Base-by-base conservation (phyloP, 2,329 filamentous ascomycete species). In the Colletotrichum orbiculare region DNA sequence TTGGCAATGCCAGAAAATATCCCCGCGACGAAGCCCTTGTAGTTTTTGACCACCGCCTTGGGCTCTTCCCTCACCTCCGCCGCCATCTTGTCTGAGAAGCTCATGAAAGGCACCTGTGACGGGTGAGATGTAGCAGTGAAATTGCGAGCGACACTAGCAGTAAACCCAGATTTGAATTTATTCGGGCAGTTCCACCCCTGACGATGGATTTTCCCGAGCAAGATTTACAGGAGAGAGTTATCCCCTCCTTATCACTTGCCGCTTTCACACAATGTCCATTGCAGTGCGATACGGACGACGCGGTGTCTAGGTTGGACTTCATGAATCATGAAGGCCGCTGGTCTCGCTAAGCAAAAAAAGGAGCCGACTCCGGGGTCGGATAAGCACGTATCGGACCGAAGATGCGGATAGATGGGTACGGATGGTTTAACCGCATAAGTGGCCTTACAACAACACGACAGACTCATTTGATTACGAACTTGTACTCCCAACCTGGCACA, bases 21-120 rank as follows among this genome's bases (percentile, higher is more conserved):
- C n/a, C 96, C 96, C 1, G 93, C 96, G 35, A 97, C 93, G 75
- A 98, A 99, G n/a, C 95, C 96, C 73, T 93, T 94, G 83, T 97
- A 98, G 75, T 92, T 90, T 70, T 82, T 86, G 71, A 68, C 64
- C 25, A 68, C 71, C 56, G 71, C 68, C 61, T 71, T 72, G 74
- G 78, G 75, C 75, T 79, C 78, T 47, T 67, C 60, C 58, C 45
- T 63, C 48, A 60, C 48, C n/a, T 67, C 67, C 17, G 56, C 57
- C 25, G 58, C 57, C 65, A 69, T 69, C 15, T 39, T 58, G 54
- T 52, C 39, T 45, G 55, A 42, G 7, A 38, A 47, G 15, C 42
- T 46, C 6, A 33, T n/a, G 58, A 48, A 46, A 41, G 25, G 33
- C n/a, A 47, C 17, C 17, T 17, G 37, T 25, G 13, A 34, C 25